These are phyloP conservation scores for Geotrichum siamense DNA, from an alignment of 1,139 yeast genomes.

Conservation along the genomic window DNA sequence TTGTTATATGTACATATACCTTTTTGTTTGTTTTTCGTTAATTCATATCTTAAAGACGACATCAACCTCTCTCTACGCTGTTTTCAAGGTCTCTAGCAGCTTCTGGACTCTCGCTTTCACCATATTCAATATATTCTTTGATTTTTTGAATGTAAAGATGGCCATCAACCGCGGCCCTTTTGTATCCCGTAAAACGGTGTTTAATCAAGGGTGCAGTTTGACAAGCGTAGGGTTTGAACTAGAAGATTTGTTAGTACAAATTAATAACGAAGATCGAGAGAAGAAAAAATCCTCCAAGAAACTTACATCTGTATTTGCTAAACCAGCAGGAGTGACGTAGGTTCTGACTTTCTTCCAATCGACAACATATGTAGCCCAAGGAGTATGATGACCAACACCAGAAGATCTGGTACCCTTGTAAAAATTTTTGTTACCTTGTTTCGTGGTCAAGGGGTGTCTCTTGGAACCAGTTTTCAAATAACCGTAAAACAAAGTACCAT, in stretches of 20 bases:
- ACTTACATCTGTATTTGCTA: slow-evolving; percentile 33
- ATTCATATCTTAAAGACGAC: background rate
- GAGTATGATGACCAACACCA: slow-evolving; percentile 79
- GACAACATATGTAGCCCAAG: slow-evolving; percentile 65
- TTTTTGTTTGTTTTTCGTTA: background rate
- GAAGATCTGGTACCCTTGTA: slow-evolving; percentile 96
- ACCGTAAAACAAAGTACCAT: slow-evolving; percentile 83
- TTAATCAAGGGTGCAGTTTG: slow-evolving; percentile 62
- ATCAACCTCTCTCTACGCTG: slow-evolving; percentile 34
- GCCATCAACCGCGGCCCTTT: slow-evolving; percentile 67
- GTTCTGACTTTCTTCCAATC: slow-evolving; percentile 87
- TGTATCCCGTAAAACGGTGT: slow-evolving; percentile 63
- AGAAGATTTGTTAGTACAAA: slow-evolving; percentile 26
- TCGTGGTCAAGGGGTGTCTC: slow-evolving; percentile 79
- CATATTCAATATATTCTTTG: slow-evolving; percentile 68
- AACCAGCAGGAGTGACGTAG: slow-evolving; percentile 65
- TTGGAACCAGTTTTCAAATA: slow-evolving; percentile 68
- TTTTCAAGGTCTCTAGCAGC: slow-evolving; percentile 25
- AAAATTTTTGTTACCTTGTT: slow-evolving; percentile 88
- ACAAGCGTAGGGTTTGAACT: slow-evolving; percentile 68
- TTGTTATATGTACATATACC: no score
- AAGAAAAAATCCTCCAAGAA: background rate
- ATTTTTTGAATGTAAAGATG: slow-evolving; percentile 65
- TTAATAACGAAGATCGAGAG: background rate
- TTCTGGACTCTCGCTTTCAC: slow-evolving; percentile 38